Evolutionary conservation across 2,329 filamentous ascomycete genomes (phyloP), one percentile per base, ranked within the genome.

Genomic region (Fusarium sp.): DNA sequence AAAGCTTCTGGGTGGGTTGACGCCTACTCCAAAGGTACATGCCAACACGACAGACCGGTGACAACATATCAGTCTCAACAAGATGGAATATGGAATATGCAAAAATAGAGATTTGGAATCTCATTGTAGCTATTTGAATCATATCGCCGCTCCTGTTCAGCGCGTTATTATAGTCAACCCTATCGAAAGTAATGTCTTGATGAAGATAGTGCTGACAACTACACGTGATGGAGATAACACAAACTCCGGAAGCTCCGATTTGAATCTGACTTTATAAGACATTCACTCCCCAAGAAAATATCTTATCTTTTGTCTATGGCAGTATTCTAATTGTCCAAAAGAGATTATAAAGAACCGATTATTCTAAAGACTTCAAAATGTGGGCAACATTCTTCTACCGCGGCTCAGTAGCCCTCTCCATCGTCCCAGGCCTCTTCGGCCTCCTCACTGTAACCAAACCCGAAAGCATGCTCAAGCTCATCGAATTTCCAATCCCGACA

Each of bases 381-480:
- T 62, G 63, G 57, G 51, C 65, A 16, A 62, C 66, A 0, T 61
- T 69, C 46, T 47, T 72, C 30, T 66, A 69, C 20, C 57, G 63
- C 25, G 69, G 66, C 25, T 30, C 61, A n/a, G 24, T 74, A 7
- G 60, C 30, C 34, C 16, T 68, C 16, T 63, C 66, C 4, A 25
- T 70, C 2, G 10, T 75, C 8, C 71, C 73, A 1, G 59, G 50
- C 14, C 24, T 70, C 27, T 56, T 73, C n/a, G 73, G 72, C 14
- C 16, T 74, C 11, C 63, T 59, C 10, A 38, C 66, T 3, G 40
- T 75, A n/a, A 8, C 72, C 5, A 22, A 43, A 8, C 73, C 72
- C 3, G 72, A 63, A 40, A 56, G 53, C 14, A 46, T 59, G 6
- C 38, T 75, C 10, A 55, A 32, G 8, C 18, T 46, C 6, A 38